Evolutionary conservation across 2,329 filamentous ascomycete genomes (phyloP), one percentile per base, ranked within the genome.

Genomic region (Claviceps pazoutovae): DNA sequence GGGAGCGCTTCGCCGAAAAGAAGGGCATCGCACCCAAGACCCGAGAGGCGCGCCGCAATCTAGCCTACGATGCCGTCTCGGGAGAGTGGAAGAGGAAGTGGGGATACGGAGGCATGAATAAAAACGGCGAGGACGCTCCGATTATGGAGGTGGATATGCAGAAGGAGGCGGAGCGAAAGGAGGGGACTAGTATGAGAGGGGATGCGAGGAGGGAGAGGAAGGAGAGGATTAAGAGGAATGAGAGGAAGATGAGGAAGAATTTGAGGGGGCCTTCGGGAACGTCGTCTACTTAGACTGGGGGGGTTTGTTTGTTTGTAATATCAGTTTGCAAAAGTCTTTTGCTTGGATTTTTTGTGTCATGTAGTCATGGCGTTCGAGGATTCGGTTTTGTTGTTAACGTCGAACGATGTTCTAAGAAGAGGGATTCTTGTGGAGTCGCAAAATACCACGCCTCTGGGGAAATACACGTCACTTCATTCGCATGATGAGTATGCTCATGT

Each of bases 1-100:
- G 93, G 93, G 84, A 95, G 74, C 81, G 84, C 63, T 98, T 98
- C 72, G 93, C 93, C 46, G 85, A 83, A 68, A 95, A 95, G 80
- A 95, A 96, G 78, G 93, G 93, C 52, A 97, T 98, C 71, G 87
- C 86, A 73, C 82, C 83, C 69, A 95, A 90, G 79, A 85, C 80
- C 58, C 80, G 85, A 58, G 88, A 93, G 65, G 76, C 83, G 68
- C 78, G 82, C 56, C 68, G 75, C 69, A 77, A 95, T 71, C 71
- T 90, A 61, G 81, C 84, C 52, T 97, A 84, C 67, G 88, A 97
- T 68, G 87, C 95, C 69, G 81, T 76, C 54, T 86, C 74, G 36
- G 86, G 87, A 58, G 86, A 93, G 66, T 97, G 89, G 88, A 86
- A 88, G 64, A 84, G 87, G 56, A 90, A 89, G 69, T 98, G 91